These are phyloP conservation scores for Aspergillus alliaceus DNA, from an alignment of 2,329 filamentous ascomycete genomes.

Conservation along the genomic window DNA sequence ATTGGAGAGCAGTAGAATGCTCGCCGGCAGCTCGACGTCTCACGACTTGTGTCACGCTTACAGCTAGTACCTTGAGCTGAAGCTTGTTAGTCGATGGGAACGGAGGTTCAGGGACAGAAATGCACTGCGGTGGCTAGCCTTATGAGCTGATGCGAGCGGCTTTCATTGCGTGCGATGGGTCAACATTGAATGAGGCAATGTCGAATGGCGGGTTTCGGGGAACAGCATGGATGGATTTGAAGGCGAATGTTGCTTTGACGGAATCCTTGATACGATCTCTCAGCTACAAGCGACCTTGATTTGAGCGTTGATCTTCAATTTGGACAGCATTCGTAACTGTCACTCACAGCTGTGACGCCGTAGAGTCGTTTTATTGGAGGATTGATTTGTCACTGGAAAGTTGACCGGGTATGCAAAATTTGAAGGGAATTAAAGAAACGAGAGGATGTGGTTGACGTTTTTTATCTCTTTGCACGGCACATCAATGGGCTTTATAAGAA, in stretches of 20 bases:
- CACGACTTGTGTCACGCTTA: background rate
- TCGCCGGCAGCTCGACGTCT: background rate
- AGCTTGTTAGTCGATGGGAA: background rate
- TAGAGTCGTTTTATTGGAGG: too few species aligned
- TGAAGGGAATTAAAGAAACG: too few species aligned
- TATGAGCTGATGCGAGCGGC: background rate
- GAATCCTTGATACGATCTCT: background rate
- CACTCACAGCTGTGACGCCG: too few species aligned
- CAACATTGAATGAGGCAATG: too few species aligned
- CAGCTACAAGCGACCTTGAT: background rate
- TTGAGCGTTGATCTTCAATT: background rate
- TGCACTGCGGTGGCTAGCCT: background rate
- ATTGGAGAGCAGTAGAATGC: background rate
- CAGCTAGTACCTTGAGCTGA: background rate
- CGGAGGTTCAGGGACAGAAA: background rate
- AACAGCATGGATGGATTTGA: background rate
- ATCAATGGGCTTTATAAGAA: too few species aligned
- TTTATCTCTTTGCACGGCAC: too few species aligned
- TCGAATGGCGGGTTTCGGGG: background rate
- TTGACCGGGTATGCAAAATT: too few species aligned
- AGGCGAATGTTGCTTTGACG: background rate
- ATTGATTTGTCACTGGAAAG: too few species aligned
- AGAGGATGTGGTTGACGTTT: too few species aligned
- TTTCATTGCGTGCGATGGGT: background rate
- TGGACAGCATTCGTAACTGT: too few species aligned